Evolutionary conservation across 768 basidiomycete species (phyloP).

Genomic region (Auricularia heimuer): DNA sequence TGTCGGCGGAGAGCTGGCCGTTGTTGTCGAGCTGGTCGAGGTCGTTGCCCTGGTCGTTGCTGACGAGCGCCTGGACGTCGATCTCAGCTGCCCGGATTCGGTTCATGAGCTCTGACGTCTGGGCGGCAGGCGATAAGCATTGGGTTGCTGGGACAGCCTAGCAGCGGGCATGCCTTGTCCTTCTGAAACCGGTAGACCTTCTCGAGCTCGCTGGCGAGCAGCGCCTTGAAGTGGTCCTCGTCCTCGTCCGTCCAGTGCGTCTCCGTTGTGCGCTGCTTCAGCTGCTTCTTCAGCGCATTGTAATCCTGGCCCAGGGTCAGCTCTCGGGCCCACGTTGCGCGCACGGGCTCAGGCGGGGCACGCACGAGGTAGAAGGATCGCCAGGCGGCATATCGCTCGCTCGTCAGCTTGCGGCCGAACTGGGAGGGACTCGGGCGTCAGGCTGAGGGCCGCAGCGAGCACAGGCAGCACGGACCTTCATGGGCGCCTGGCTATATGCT

Average conservation of each 20-base stretch:
- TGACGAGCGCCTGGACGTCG: slow-evolving; percentile 69
- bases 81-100: slow-evolving; percentile 78
- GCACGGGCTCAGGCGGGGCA: background rate
- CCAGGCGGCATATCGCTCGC: slow-evolving; percentile 85
- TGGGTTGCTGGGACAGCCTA: background rate
- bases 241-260: slow-evolving; percentile 65
- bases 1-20: background rate
- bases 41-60: slow-evolving; percentile 32
- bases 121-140: background rate
- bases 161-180: slow-evolving; percentile 45
- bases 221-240: slow-evolving; percentile 69
- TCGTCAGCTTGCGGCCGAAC: slow-evolving; percentile 30
- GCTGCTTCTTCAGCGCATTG: slow-evolving; percentile 76
- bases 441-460: background rate
- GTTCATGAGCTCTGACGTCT: slow-evolving; percentile 74
- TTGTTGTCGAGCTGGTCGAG: slow-evolving; percentile 6
- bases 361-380: slow-evolving; percentile 63
- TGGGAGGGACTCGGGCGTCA: too few relatives aligned
- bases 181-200: slow-evolving; percentile 94
- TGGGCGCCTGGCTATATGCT: too few relatives aligned
- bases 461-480: too few relatives aligned
- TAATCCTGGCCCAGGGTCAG: slow-evolving; percentile 40
- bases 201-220: slow-evolving; percentile 79
- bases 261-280: slow-evolving; percentile 58
- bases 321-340: background rate